Evolutionary conservation across 2,329 filamentous ascomycete genomes (phyloP).

Genomic region (Didymella lethalis): DNA sequence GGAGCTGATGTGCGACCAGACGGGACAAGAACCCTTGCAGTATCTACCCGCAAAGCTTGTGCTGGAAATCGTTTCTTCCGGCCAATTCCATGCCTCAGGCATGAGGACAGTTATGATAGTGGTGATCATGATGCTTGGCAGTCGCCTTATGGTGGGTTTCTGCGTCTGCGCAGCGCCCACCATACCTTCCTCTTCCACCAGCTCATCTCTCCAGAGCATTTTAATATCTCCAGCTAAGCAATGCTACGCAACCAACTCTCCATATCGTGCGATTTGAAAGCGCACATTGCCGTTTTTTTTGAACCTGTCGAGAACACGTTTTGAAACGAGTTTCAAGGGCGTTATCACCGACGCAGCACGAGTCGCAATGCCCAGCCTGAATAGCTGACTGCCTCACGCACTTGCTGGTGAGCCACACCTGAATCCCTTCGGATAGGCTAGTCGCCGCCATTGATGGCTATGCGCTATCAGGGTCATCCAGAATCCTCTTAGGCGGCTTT

Average conservation of each 20-base stretch:
- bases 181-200: conserved; percentile 1
- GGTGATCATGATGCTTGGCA: conserved; percentile 35
- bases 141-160: conserved; percentile 26
- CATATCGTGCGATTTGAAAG: background rate
- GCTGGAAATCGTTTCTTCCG: conserved; percentile 30
- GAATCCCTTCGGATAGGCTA: conserved; percentile 36
- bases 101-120: conserved; percentile 33
- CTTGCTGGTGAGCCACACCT: conserved; percentile 32
- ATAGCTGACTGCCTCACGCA: conserved; percentile 30
- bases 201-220: background rate
- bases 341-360: conserved; percentile 14
- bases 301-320: conserved; percentile 14
- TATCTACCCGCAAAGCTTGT: conserved; percentile 26
- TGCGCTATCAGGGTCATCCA: conserved; percentile 32
- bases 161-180: conserved; percentile 27
- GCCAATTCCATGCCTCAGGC: conserved; percentile 31
- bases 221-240: background rate
- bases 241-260: background rate
- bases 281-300: background rate
- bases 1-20: conserved; percentile 36
- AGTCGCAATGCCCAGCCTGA: conserved; percentile 28
- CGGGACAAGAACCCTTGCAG: conserved; percentile 22
- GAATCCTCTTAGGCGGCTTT: conserved; percentile 38
- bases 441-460: conserved; percentile 40
- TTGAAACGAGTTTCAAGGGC: conserved; percentile 29